These are phyloP conservation scores for Talaromyces stipitatus DNA, from an alignment of 495 filamentous ascomycete genomes.

Conservation along the genomic window DNA sequence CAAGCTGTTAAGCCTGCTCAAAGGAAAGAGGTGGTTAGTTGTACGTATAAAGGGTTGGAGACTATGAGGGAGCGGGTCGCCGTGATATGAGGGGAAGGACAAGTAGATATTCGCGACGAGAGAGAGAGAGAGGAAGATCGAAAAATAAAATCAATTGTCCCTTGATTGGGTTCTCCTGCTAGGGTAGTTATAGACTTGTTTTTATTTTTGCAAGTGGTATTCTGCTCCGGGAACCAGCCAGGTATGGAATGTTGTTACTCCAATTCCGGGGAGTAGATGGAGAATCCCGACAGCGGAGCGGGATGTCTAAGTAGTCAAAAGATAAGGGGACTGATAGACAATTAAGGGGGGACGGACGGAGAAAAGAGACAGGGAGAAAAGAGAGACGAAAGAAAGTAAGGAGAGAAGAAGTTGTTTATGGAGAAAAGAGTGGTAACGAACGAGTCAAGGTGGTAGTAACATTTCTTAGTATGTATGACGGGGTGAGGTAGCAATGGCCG, in stretches of 20 bases:
- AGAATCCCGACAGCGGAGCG: not conserved
- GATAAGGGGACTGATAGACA: slow-evolving; percentile 4
- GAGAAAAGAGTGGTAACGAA: slow-evolving; percentile 3
- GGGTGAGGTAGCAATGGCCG: slow-evolving; percentile 2
- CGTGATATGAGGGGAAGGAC: not conserved
- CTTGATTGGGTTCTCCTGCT: not conserved
- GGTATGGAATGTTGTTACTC: not conserved
- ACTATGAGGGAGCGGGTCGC: not conserved
- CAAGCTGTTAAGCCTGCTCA: not conserved
- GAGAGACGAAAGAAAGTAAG: not conserved
- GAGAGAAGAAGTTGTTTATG: slow-evolving; percentile 4
- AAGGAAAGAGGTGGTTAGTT: slow-evolving; percentile 1
- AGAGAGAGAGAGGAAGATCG: not conserved
- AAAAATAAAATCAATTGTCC: not conserved
- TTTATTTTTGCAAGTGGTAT: not conserved
- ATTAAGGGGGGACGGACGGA: not conserved
- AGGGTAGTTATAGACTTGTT: not conserved
- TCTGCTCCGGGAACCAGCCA: slow-evolving; percentile 1
- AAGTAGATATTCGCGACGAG: not conserved
- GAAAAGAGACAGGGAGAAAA: slow-evolving; percentile 3
- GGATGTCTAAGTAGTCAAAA: not conserved
- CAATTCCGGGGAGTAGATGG: not conserved
- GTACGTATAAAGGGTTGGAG: not conserved
- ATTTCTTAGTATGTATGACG: slow-evolving; percentile 2
- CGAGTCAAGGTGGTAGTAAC: not conserved